Evolutionary conservation across 2,329 filamentous ascomycete genomes (phyloP).

Genomic region (Beauveria sp.): DNA sequence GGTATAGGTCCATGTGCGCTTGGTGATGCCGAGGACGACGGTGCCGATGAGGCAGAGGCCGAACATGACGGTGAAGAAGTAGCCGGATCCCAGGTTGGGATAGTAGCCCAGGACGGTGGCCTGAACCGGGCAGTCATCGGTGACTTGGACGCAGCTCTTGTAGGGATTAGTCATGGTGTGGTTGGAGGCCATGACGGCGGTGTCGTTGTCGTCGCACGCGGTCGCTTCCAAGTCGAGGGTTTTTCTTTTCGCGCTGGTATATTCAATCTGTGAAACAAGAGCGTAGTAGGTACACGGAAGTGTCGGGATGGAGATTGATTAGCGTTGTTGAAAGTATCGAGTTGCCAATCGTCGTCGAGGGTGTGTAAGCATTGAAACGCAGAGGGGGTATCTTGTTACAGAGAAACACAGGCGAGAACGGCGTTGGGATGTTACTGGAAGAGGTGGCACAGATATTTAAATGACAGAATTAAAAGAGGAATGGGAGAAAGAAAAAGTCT

Average conservation of each 20-base stretch:
- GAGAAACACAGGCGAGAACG: neutral
- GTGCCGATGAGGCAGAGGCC: slow-evolving; percentile 35
- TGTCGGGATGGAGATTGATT: neutral
- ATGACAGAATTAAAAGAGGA: neutral
- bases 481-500: neutral
- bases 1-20: slow-evolving; percentile 49
- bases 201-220: neutral
- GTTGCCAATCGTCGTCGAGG: neutral
- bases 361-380: neutral
- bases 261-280: neutral
- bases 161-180: slow-evolving; percentile 13
- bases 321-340: neutral
- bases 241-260: neutral
- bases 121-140: slow-evolving; percentile 39
- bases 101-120: slow-evolving; percentile 48
- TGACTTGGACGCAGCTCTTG: slow-evolving; percentile 28
- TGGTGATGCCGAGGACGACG: slow-evolving; percentile 36
- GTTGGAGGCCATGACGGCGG: slow-evolving; percentile 3
- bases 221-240: neutral
- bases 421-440: neutral
- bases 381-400: neutral
- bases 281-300: neutral
- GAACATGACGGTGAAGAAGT: slow-evolving; percentile 45
- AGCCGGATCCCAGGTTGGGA: slow-evolving; percentile 48
- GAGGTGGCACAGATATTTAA: neutral